Conservation (phyloP, 345 rosid genomes). For the Brassica carinata region DNA sequence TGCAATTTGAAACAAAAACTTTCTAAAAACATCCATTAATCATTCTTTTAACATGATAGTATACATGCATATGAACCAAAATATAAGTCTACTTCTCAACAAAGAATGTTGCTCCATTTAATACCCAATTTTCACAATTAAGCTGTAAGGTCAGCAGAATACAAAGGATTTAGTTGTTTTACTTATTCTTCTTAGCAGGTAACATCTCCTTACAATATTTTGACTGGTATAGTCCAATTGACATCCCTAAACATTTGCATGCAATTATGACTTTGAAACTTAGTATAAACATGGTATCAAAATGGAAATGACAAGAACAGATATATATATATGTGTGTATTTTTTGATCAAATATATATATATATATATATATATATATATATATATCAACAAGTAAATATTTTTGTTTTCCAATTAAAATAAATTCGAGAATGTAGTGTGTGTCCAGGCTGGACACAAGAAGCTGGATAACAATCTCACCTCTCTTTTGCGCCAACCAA, state of each 20-base stretch:
- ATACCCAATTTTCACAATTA: background rate
- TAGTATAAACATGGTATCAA: background rate
- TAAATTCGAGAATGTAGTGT: background rate
- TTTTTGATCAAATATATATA: too few relatives aligned
- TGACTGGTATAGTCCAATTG: background rate
- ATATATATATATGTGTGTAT: background rate
- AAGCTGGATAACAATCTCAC: slow-evolving; percentile 4
- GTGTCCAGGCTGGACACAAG: background rate
- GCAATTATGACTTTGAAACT: background rate
- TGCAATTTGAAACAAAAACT: too few relatives aligned
- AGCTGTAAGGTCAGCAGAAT: too few relatives aligned
- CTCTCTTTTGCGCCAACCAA: slow-evolving; percentile 2
- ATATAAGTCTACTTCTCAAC: background rate
- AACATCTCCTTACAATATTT: too few relatives aligned
- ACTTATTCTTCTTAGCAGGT: background rate
- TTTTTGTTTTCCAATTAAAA: background rate
- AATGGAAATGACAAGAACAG: background rate
- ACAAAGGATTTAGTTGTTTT: too few relatives aligned
- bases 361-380: too few relatives aligned
- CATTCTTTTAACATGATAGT: background rate
- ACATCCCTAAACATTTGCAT: background rate
- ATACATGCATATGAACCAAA: background rate
- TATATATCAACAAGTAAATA: background rate
- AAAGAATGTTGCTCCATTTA: background rate
- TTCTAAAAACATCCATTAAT: background rate